Evolutionary conservation across 768 basidiomycete genomes (phyloP), one percentile per base, ranked within the genome.

Genomic region (Boletus rufocinnamomeus): DNA sequence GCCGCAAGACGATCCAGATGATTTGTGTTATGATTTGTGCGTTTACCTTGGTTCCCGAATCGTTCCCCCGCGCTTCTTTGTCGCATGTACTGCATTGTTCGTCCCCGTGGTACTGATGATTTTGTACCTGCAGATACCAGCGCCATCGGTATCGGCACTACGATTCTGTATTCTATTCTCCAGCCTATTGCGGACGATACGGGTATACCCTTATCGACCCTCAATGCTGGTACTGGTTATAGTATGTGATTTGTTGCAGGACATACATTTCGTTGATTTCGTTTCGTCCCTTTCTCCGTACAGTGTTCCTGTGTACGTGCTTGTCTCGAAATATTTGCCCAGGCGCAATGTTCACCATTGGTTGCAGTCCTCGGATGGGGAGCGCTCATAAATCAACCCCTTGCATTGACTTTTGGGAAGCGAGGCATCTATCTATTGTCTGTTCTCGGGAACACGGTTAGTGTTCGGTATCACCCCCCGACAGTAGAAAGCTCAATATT

Each of bases 161-260:
- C 63, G 8, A 43, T 65, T 8, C 21, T 65, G 28, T 65, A 65
- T 47, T 64, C 63, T 2, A 61, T 65, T n/a, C 54, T 65, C 23
- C 63, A 65, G 45, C 63, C 63, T 17, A 65, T 65, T 17, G 40
- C 63, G 9, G 11, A 49, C 43, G 63, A 64, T 43, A 65, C 63
- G 2, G 63, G 63, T 9, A 65, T 65, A 43, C 63, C 63, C n/a
- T 52, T 65, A 9, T 60, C 63, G 27, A 64, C 63, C 1, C 57
- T 65, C 21, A 64, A 61, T 48, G 63, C 63, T 32, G 63, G 63
- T 8, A 65, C 63, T 32, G 63, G 63, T 23, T 65, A 64, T 38
- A 65, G 63, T 64, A 30, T 4, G 63, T 46, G 44, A 32, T 19
- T 2, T 19, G 25, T 53, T 25, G 10, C 32, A 40, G 17, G 6